Conservation (phyloP, 1,139 yeast species). For the Debaryomyces subglobosus region DNA sequence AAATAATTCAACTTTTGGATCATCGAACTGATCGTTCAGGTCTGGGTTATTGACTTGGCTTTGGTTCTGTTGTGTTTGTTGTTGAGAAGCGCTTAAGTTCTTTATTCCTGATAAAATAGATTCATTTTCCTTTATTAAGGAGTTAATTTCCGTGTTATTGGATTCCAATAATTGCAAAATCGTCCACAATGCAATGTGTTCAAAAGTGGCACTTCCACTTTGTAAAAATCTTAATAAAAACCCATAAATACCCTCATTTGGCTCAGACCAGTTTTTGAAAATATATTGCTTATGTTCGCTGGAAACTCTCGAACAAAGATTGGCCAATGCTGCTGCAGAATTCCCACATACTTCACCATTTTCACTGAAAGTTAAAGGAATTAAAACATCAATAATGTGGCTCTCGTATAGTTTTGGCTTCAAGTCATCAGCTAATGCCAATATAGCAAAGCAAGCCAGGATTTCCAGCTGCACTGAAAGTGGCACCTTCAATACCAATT, state of each 20-base stretch:
- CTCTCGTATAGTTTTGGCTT: constrained; percentile 83
- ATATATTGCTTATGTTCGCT: constrained; percentile 77
- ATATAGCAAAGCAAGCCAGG: constrained; percentile 95
- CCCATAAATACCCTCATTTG: constrained; percentile 84
- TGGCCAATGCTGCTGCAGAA: constrained; percentile 97
- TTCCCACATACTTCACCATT: constrained; percentile 98
- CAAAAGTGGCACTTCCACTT: constrained; percentile 92
- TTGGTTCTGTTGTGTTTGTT: constrained; percentile 32
- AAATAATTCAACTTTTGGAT: constrained; percentile 71
- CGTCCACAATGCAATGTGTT: constrained; percentile 98
- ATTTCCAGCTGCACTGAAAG: constrained; percentile 93
- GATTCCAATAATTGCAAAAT: constrained; percentile 90
- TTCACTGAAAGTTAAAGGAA: constrained; percentile 85
- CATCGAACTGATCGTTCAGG: constrained; percentile 47
- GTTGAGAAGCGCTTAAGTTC: constrained; percentile 49
- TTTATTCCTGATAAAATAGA: constrained; percentile 61
- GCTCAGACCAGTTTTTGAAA: constrained; percentile 75
- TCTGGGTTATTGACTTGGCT: constrained; percentile 23
- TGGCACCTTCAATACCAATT: constrained; percentile 81
- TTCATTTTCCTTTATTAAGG: constrained; percentile 61
- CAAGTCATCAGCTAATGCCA: constrained; percentile 94
- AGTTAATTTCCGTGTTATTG: constrained; percentile 70
- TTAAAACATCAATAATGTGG: constrained; percentile 83
- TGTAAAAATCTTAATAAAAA: constrained; percentile 80
- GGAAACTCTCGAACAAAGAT: constrained; percentile 83